A percentile compares a stretch with the other conserved stretches of the same genome.
These are phyloP conservation scores for Aspergillus ellipticus DNA, from an alignment of 495 filamentous ascomycete species.

Conservation along the genomic window DNA sequence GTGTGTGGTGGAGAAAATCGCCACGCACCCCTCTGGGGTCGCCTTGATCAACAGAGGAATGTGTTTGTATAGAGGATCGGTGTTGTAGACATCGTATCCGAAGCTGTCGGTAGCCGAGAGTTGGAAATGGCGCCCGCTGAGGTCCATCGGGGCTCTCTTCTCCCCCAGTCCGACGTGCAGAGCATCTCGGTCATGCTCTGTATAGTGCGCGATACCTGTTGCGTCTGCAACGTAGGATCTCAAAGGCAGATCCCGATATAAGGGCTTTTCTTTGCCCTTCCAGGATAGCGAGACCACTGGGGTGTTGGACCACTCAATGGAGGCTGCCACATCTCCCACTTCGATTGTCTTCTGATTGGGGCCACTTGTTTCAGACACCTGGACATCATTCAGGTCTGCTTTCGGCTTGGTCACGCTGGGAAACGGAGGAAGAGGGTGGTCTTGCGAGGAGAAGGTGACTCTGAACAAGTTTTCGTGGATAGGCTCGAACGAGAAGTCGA, in stretches of 20 bases:
- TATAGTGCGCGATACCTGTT: constrained; percentile 58
- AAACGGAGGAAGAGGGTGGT: constrained; percentile 56
- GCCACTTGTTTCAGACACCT: constrained; percentile 20
- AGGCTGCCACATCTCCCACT: constrained; percentile 46
- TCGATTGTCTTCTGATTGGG: constrained; percentile 37
- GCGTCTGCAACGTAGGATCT: constrained; percentile 61
- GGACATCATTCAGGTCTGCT: constrained; percentile 26
- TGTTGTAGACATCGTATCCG: constrained; percentile 65
- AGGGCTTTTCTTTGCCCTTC: constrained; percentile 41
- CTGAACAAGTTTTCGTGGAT: constrained; percentile 59
- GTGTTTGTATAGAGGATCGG: constrained; percentile 71
- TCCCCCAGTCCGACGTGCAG: constrained; percentile 67
- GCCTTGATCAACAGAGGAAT: constrained; percentile 66
- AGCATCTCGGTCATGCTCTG: constrained; percentile 50
- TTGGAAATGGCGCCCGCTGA: constrained; percentile 61
- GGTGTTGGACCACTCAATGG: constrained; percentile 51
- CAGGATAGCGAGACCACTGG: constrained; percentile 56
- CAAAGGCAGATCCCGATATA: constrained; percentile 56
- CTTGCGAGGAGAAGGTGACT: constrained; percentile 57
- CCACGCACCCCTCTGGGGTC: constrained; percentile 55
- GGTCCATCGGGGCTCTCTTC: constrained; percentile 67
- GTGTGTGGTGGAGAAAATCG: constrained; percentile 63
- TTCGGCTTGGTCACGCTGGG: constrained; percentile 52
- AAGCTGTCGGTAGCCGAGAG: constrained; percentile 66
- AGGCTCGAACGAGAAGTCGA: constrained; percentile 57